These are phyloP conservation scores for Henningerozyma blattae DNA, from an alignment of 805 yeast genomes.

Conservation along the genomic window DNA sequence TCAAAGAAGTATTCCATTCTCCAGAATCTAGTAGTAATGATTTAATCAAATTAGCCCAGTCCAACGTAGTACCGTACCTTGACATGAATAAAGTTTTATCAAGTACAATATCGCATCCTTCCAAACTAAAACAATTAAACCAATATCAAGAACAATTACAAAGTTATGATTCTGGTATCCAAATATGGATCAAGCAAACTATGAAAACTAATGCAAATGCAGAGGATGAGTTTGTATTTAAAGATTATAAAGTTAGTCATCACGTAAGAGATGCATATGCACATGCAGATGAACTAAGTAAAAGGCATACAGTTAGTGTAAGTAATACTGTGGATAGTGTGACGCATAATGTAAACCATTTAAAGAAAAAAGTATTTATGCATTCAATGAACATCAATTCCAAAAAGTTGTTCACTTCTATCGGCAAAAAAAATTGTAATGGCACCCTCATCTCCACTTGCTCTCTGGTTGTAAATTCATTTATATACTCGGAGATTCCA, in stretches of 20 bases:
- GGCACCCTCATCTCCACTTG: not conserved
- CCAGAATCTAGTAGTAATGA: slow-evolving; percentile 11
- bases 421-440: slow-evolving; percentile 43
- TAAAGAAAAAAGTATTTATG: slow-evolving; percentile 38
- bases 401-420: slow-evolving; percentile 39
- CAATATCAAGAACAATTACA: slow-evolving; percentile 27
- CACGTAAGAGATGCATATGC: slow-evolving; percentile 56
- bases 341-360: slow-evolving; percentile 36
- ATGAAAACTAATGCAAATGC: slow-evolving; percentile 18
- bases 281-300: slow-evolving; percentile 37
- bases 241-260: slow-evolving; percentile 31
- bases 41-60: slow-evolving; percentile 25
- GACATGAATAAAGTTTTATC: slow-evolving; percentile 30
- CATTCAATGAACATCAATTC: slow-evolving; percentile 33
- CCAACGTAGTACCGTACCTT: slow-evolving; percentile 28
- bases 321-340: slow-evolving; percentile 30
- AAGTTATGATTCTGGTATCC: slow-evolving; percentile 44
- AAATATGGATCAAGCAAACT: slow-evolving; percentile 36
- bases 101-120: slow-evolving; percentile 11
- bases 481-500: no score
- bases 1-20: slow-evolving; percentile 1
- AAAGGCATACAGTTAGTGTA: slow-evolving; percentile 23
- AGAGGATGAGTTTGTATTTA: slow-evolving; percentile 21
- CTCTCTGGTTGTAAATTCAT: no score
- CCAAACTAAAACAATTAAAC: slow-evolving; percentile 17